A percentile compares a stretch with the other conserved stretches of the same genome.
phyloP scores from a whole-genome alignment of 1,139 yeast genomes.

The Nakaseomyces bracarensis region DNA sequence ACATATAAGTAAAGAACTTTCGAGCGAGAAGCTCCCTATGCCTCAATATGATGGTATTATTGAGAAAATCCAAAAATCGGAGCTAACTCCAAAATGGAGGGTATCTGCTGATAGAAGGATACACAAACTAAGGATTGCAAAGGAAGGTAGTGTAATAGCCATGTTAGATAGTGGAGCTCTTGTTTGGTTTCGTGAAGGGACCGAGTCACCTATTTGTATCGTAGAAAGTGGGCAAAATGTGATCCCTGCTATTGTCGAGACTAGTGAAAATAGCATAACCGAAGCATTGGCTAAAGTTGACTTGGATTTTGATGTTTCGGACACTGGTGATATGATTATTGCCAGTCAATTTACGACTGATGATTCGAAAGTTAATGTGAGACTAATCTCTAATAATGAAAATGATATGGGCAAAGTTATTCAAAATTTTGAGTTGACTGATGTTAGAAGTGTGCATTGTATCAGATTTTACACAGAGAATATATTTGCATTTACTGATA shows the following conservation, averaged over 20 bases:
- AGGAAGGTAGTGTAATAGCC: slow-evolving; percentile 19
- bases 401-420: slow-evolving; percentile 20
- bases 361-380: slow-evolving; percentile 16
- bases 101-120: slow-evolving; percentile 23
- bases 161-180: slow-evolving; percentile 25
- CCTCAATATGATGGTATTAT: slow-evolving; percentile 8
- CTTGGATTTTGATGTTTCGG: slow-evolving; percentile 18
- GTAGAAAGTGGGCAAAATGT: slow-evolving; percentile 2
- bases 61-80: slow-evolving; percentile 11
- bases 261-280: background rate
- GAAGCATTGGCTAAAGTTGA: slow-evolving; percentile 12
- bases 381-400: slow-evolving; percentile 21
- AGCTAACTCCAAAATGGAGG: slow-evolving; percentile 21
- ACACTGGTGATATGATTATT: slow-evolving; percentile 9
- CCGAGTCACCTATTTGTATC: slow-evolving; percentile 18
- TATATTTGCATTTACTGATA: slow-evolving; percentile 22
- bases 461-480: slow-evolving; percentile 23
- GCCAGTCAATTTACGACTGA: slow-evolving; percentile 8
- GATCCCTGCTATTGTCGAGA: slow-evolving; percentile 1
- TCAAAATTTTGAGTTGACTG: slow-evolving; percentile 16
- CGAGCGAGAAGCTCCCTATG: background rate
- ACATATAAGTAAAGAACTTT: slow-evolving; percentile 9
- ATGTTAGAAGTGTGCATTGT: slow-evolving; percentile 14
- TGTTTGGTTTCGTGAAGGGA: slow-evolving; percentile 27
- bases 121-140: slow-evolving; percentile 17